Percentiles rank a stretch among this genome's conserved stretches.
Conservation (phyloP, 2,329 filamentous ascomycete genomes). For the Diaporthe humulicola region DNA sequence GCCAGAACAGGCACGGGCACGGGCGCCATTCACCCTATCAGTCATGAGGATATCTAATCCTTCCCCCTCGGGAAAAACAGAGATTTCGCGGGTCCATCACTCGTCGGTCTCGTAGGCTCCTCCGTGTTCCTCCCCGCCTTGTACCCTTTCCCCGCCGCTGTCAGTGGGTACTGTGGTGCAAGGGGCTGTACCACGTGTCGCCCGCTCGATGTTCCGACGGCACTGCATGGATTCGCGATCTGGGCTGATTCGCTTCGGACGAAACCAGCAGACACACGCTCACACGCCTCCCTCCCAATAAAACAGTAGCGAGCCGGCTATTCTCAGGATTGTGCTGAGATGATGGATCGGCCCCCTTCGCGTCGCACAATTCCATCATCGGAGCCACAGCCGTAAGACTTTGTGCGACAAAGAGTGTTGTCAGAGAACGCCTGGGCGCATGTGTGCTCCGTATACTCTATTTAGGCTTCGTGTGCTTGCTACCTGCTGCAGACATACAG, state of each 20-base stretch:
- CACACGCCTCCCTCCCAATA: not conserved
- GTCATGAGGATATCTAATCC: constrained; percentile 20
- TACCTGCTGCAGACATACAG: not conserved
- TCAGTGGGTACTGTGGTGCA: constrained; percentile 16
- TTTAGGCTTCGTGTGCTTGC: constrained; percentile 27
- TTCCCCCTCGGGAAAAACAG: not conserved
- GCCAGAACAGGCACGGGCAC: constrained; percentile 16
- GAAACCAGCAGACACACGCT: not conserved
- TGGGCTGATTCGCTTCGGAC: constrained; percentile 22
- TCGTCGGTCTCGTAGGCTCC: constrained; percentile 12
- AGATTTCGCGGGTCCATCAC: constrained; percentile 11
- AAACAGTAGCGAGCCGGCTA: not conserved
- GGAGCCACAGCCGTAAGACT: constrained; percentile 12
- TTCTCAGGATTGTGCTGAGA: constrained; percentile 26
- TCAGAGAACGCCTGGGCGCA: constrained; percentile 12
- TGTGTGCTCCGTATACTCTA: constrained; percentile 28
- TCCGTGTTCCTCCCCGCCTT: not conserved
- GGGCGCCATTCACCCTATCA: constrained; percentile 29
- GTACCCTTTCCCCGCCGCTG: constrained; percentile 6
- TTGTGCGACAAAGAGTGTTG: constrained; percentile 6
- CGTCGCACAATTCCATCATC: constrained; percentile 28
- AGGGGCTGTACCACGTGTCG: constrained; percentile 28
- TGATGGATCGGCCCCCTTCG: constrained; percentile 22
- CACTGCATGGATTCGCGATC: constrained; percentile 29
- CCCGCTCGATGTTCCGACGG: constrained; percentile 29